These are phyloP conservation scores for Fusarium staphyleae DNA, from an alignment of 2,329 filamentous ascomycete species.

Conservation along the genomic window DNA sequence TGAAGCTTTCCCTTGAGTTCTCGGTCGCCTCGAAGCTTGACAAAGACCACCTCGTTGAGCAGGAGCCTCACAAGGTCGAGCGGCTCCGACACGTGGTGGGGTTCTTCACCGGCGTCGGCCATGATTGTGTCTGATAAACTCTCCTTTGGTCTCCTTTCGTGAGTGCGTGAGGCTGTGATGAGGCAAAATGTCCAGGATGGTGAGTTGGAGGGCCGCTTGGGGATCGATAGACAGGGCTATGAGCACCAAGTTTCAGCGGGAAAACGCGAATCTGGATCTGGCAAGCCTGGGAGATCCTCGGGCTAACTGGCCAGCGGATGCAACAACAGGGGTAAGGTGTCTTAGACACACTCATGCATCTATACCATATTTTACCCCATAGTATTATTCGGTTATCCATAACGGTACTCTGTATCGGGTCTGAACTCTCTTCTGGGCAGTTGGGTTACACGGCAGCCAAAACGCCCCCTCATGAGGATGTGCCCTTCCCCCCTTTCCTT, in stretches of 20 bases:
- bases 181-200: constrained; percentile 16
- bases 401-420: constrained; percentile 2
- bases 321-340: not conserved
- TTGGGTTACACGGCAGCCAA: constrained; percentile 38
- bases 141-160: constrained; percentile 7
- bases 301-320: constrained; percentile 7
- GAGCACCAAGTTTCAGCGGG: constrained; percentile 26
- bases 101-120: constrained; percentile 82
- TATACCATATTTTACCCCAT: constrained; percentile 24
- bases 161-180: constrained; percentile 9
- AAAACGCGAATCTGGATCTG: constrained; percentile 29
- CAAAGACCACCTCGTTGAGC: constrained; percentile 94
- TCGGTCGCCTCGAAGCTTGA: constrained; percentile 93
- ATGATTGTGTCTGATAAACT: constrained; percentile 56
- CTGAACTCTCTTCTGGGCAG: constrained; percentile 16
- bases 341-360: constrained; percentile 5
- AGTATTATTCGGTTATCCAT: constrained; percentile 26
- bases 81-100: constrained; percentile 81
- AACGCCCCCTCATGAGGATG: constrained; percentile 27
- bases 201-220: constrained; percentile 14
- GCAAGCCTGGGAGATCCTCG: constrained; percentile 38
- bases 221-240: constrained; percentile 27
- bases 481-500: constrained; percentile 12
- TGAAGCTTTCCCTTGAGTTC: constrained; percentile 95
- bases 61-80: constrained; percentile 94